These are phyloP conservation scores for Colletotrichum orchidophilum DNA, from an alignment of 2,329 filamentous ascomycete species.

Conservation along the genomic window DNA sequence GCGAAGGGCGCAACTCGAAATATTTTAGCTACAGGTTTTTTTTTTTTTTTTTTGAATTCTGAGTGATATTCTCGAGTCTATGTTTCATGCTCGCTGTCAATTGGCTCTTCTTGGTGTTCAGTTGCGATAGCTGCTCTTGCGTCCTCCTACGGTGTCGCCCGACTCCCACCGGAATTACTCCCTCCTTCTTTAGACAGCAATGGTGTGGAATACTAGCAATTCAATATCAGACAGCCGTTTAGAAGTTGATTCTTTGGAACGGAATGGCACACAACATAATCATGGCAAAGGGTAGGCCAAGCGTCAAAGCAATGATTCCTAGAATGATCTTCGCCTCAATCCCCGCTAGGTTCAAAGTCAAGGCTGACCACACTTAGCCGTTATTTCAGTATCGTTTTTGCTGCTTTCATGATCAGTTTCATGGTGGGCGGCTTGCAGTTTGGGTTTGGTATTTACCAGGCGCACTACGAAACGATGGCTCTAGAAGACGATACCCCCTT, in stretches of 20 bases:
- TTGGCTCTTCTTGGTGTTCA: neutral
- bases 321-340: neutral
- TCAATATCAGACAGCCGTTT: neutral
- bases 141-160: neutral
- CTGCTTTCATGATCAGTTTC: neutral
- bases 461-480: constrained; percentile 46
- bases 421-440: constrained; percentile 49
- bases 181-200: neutral
- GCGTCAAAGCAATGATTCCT: neutral
- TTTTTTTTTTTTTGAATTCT: neutral
- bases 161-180: neutral
- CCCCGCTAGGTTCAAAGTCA: neutral
- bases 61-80: neutral
- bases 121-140: neutral
- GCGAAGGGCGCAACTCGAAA: neutral
- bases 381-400: neutral
- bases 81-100: neutral
- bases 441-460: constrained; percentile 51
- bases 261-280: neutral
- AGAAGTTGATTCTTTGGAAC: neutral
- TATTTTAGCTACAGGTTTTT: neutral
- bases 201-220: neutral
- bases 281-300: neutral
- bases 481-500: constrained; percentile 43
- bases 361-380: neutral